Evolutionary conservation across 306 rosid genomes (phyloP), one percentile per base, ranked within the genome.

Genomic region (Benincasa hispida): DNA sequence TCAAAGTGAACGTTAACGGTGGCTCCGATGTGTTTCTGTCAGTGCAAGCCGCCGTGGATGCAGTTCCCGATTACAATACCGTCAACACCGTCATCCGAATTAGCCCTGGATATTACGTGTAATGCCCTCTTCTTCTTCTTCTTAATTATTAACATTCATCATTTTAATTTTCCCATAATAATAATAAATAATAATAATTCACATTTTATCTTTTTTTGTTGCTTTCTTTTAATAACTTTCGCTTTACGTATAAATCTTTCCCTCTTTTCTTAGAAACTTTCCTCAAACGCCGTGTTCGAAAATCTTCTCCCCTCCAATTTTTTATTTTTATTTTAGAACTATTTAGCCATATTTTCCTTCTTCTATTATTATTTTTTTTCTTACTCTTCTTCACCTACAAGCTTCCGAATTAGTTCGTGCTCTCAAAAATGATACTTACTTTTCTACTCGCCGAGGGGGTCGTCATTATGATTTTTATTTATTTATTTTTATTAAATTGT

Each of bases 41-140:
- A 3, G 96, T 93, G 47, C 98, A 93, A 82, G 86, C 86, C 0
- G 97, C 97, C 30, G 93, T 93, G 2, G 80, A 93, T 63, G 79
- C 93, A 5, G 87, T 91, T 13, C 86, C 91, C 0, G 88, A 68
- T 54, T 88, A 87, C 81, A 91, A 93, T 30, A 80, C 76, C 77
- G 84, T 79, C 86, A 88, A 84, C 22, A 81, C 88, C 25, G 35
- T 89, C 75, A 91, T 91, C 78, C 82, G 78, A 65, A 93, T 93
- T 78, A 79, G 87, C 25, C 87, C 96, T 5, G 98, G 97, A 72
- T 84, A 65, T 84, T 93, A 93, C 90, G 80, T 77, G 98, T 93
- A 84, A 75, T 66, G 55, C 55, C 17, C 21, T 50, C 5, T 11
- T 66, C 4, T 6, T 66, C 8, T 10, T 17, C 53, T n/a, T 4